Conservation (phyloP, 306 rosid genomes). For the Fagus sylvatica region DNA sequence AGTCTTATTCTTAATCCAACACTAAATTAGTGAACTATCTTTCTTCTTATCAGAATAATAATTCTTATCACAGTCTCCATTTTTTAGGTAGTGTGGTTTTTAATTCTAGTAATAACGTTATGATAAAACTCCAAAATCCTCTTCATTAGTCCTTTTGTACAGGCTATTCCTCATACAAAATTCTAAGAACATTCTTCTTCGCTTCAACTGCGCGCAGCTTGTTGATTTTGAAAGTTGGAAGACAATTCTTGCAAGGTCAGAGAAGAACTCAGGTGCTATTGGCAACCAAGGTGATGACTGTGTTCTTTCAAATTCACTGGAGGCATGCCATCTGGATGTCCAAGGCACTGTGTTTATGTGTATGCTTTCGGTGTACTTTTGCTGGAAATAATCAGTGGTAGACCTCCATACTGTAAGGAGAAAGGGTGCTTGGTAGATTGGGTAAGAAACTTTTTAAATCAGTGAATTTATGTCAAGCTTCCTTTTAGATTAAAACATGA, state of each 20-base stretch:
- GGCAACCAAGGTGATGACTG: slow-evolving; percentile 74
- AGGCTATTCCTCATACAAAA: not conserved
- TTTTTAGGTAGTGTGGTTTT: not conserved
- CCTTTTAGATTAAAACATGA: not conserved
- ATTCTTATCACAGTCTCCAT: not conserved
- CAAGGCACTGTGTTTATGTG: slow-evolving; percentile 51
- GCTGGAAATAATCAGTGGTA: slow-evolving; percentile 83
- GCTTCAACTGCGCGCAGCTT: slow-evolving; percentile 50
- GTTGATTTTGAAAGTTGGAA: slow-evolving; percentile 99
- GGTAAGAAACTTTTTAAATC: slow-evolving; percentile 53
- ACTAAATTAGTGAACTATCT: not conserved
- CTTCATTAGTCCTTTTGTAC: no score
- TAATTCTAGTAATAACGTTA: not conserved
- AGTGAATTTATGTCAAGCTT: slow-evolving; percentile 16
- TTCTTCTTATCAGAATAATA: not conserved
- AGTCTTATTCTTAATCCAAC: not conserved
- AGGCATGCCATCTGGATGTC: slow-evolving; percentile 80
- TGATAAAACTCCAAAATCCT: slow-evolving; percentile 17
- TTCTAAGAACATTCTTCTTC: slow-evolving; percentile 1
- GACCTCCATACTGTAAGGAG: slow-evolving; percentile 77
- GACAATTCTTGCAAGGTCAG: slow-evolving; percentile 84
- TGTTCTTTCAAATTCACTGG: slow-evolving; percentile 79
- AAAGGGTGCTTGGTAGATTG: slow-evolving; percentile 88
- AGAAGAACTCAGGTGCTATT: slow-evolving; percentile 72
- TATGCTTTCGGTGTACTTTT: slow-evolving; percentile 82